Evolutionary conservation across 345 rosid genomes (phyloP).

Genomic region (Citropsis articulata): DNA sequence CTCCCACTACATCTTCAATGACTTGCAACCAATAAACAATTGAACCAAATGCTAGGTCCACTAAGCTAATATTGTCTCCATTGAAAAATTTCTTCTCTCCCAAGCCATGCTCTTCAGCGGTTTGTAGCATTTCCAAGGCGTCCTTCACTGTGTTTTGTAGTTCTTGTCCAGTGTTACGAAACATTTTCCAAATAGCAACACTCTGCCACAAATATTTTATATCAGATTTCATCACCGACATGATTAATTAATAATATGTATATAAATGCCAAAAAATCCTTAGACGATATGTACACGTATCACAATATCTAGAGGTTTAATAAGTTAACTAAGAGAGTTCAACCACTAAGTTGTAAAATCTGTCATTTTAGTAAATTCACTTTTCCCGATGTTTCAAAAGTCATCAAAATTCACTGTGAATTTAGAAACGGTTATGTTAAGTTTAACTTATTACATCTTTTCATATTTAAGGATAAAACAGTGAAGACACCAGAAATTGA

Average conservation of each 20-base stretch:
- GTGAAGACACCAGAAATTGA: too few relatives aligned
- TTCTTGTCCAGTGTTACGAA: background rate
- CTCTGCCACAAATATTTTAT: background rate
- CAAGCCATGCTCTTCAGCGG: background rate
- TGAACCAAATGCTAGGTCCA: background rate
- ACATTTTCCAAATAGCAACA: background rate
- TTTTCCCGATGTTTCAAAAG: too few relatives aligned
- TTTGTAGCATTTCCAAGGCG: background rate
- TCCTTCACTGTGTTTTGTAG: background rate
- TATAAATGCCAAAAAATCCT: background rate
- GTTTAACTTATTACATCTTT: too few relatives aligned
- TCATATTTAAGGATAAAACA: too few relatives aligned
- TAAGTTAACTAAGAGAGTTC: too few relatives aligned
- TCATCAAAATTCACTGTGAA: too few relatives aligned
- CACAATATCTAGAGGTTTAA: too few relatives aligned
- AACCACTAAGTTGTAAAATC: too few relatives aligned
- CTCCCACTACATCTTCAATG: background rate
- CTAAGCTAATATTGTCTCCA: slow-evolving; percentile 7
- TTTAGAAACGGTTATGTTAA: too few relatives aligned
- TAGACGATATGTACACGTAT: too few relatives aligned
- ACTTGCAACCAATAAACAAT: background rate
- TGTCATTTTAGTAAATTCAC: too few relatives aligned
- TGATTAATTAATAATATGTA: background rate
- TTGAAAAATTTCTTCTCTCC: slow-evolving; percentile 7
- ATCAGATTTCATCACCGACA: background rate